A percentile compares a stretch with the other conserved stretches of the same genome.
phyloP scores from a whole-genome alignment of 495 filamentous ascomycete species.

The Oleoguttula mirabilis region DNA sequence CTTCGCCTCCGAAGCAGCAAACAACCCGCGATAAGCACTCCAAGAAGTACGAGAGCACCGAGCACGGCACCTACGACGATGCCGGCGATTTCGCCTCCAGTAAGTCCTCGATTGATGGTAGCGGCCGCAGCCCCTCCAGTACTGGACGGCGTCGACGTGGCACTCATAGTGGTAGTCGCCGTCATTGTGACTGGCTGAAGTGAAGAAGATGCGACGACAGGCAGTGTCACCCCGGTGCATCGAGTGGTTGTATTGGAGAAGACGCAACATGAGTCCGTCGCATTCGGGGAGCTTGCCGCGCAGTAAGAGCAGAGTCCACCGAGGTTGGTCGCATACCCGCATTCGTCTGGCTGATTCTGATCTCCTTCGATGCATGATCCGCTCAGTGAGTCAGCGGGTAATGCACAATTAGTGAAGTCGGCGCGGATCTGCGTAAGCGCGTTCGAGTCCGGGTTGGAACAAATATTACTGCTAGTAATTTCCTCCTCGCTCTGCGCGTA shows the following conservation, averaged over 20 bases:
- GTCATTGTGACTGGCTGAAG: constrained; percentile 37
- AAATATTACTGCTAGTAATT: constrained; percentile 67
- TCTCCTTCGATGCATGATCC: constrained; percentile 62
- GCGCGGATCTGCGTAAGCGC: constrained; percentile 71
- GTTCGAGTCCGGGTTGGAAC: constrained; percentile 47
- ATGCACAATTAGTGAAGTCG: constrained; percentile 81
- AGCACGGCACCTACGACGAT: constrained; percentile 73
- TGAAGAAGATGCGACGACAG: constrained; percentile 49
- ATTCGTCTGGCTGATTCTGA: constrained; percentile 74
- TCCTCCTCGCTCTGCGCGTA: constrained; percentile 79
- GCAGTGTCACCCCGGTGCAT: constrained; percentile 64
- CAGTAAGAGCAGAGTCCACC: constrained; percentile 83
- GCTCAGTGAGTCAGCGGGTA: constrained; percentile 65
- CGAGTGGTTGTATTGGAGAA: constrained; percentile 58
- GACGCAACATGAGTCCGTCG: constrained; percentile 90
- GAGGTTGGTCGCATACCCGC: constrained; percentile 72
- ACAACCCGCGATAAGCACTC: constrained; percentile 48
- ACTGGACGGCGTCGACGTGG: constrained; percentile 31
- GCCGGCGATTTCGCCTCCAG: constrained; percentile 78
- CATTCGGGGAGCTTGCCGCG: constrained; percentile 65
- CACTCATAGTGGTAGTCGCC: constrained; percentile 23
- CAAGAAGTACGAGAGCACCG: constrained; percentile 54
- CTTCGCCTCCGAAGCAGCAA: constrained; percentile 42
- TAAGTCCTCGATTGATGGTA: constrained; percentile 41
- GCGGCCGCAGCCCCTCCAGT: constrained; percentile 31